These are phyloP conservation scores for Ascochyta fabae DNA, from an alignment of 2,329 filamentous ascomycete genomes.

Conservation along the genomic window DNA sequence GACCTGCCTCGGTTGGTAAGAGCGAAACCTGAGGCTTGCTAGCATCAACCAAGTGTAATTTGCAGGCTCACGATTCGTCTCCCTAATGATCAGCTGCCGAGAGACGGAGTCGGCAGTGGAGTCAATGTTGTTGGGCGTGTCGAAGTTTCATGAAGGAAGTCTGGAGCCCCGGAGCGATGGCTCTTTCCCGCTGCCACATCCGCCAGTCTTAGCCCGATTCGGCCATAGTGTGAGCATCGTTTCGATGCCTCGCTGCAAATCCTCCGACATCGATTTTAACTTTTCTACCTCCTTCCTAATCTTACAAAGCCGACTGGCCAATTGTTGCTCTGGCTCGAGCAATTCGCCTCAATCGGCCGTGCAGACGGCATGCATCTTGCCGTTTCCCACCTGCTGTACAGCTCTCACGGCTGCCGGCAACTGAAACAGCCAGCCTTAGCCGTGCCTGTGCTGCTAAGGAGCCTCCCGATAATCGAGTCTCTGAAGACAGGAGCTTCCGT, in stretches of 20 bases:
- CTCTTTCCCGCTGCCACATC: constrained; percentile 11
- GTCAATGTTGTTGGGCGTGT: not conserved
- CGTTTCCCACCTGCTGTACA: not conserved
- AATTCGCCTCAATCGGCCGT: not conserved
- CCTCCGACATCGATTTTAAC: constrained; percentile 1
- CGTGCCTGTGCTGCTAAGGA: not conserved
- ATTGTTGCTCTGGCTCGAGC: not conserved
- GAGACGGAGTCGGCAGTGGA: not conserved
- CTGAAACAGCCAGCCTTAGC: not conserved
- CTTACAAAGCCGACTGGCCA: not conserved
- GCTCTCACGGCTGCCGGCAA: constrained; percentile 1
- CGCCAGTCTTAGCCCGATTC: not conserved
- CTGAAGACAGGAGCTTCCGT: not conserved
- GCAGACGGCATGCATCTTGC: not conserved
- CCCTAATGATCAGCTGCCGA: not conserved
- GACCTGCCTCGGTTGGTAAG: constrained; percentile 13
- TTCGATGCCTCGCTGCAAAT: not conserved
- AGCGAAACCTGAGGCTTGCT: not conserved
- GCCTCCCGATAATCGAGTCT: not conserved
- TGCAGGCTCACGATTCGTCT: not conserved
- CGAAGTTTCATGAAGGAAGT: constrained; percentile 6
- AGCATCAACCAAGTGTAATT: not conserved
- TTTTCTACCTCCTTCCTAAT: constrained; percentile 10
- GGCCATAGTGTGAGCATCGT: not conserved
- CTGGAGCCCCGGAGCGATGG: constrained; percentile 14